Evolutionary conservation across 1,284 basidiomycete genomes (phyloP).

Genomic region (Pyrrhoderma noxium): DNA sequence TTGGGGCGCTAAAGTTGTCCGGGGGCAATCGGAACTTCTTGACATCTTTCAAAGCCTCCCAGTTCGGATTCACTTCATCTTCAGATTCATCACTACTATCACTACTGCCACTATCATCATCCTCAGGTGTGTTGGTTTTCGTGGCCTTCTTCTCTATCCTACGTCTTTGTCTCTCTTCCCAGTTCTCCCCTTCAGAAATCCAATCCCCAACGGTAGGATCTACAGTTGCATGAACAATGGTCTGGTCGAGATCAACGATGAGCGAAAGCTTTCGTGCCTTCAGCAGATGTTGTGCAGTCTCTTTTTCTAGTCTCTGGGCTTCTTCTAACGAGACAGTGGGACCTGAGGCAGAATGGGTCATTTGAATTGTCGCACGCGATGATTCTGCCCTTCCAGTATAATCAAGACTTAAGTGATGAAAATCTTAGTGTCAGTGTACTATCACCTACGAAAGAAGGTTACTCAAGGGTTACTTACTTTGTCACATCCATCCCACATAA

Average conservation of each 20-base stretch:
- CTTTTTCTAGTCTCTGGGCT: constrained; percentile 81
- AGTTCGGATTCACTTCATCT: constrained; percentile 79
- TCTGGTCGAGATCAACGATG: constrained; percentile 98
- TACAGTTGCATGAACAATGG: constrained; percentile 97
- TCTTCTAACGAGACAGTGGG: constrained; percentile 79
- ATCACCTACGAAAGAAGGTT: constrained; percentile 14
- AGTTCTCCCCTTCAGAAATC: constrained; percentile 78
- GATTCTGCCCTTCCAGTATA: constrained; percentile 81
- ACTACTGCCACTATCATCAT: constrained; percentile 35
- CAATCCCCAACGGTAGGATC: constrained; percentile 98
- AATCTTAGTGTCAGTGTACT: not conserved
- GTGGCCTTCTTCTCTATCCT: constrained; percentile 35
- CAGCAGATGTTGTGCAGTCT: constrained; percentile 74
- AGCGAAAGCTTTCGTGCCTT: constrained; percentile 78
- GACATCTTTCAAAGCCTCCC: constrained; percentile 83
- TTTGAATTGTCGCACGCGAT: constrained; percentile 74
- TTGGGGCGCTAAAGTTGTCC: constrained; percentile 58
- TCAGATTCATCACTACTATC: constrained; percentile 32
- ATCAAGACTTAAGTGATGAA: constrained; percentile 53
- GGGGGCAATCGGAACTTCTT: constrained; percentile 81
- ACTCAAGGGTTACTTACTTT: constrained; percentile 46
- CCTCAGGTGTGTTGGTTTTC: constrained; percentile 24
- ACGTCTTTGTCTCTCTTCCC: constrained; percentile 48
- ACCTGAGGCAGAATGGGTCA: constrained; percentile 77
- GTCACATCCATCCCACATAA: constrained; percentile 93